Conservation (phyloP, 768 basidiomycete species). For the Pleurotus pulmonarius region DNA sequence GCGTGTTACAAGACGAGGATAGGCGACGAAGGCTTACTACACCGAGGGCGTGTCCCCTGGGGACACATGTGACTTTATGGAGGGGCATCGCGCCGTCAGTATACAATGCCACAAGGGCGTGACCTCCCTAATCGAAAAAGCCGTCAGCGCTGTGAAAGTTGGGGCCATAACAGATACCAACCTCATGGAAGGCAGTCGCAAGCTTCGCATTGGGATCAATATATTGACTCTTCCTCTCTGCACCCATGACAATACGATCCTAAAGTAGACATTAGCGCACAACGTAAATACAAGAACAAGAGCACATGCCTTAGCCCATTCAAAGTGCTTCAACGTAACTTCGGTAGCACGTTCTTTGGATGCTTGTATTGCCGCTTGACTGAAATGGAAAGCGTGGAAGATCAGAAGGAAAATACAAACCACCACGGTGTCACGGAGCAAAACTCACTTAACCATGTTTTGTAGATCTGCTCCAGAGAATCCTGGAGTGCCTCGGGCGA, state of each 20-base stretch:
- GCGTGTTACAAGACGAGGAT: neutral
- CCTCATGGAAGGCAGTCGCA: constrained; percentile 96
- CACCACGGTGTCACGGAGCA: neutral
- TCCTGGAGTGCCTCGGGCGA: constrained; percentile 92
- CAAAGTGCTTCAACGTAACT: constrained; percentile 81
- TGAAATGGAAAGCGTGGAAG: constrained; percentile 16
- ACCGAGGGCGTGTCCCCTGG: constrained; percentile 91
- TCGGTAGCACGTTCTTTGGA: constrained; percentile 74
- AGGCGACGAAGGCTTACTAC: constrained; percentile 47
- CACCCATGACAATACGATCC: constrained; percentile 97
- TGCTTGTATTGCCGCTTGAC: constrained; percentile 93
- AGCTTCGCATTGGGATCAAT: constrained; percentile 85
- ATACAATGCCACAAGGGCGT: constrained; percentile 91
- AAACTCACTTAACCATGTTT: constrained; percentile 88
- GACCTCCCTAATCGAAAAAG: constrained; percentile 61
- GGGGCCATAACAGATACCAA: constrained; percentile 27
- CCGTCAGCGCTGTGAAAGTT: constrained; percentile 3
- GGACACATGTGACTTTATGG: constrained; percentile 97
- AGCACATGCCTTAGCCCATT: constrained; percentile 86
- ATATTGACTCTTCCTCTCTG: constrained; percentile 86
- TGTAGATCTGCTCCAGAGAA: constrained; percentile 97
- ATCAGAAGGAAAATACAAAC: neutral
- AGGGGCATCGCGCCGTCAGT: constrained; percentile 95
- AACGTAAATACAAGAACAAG: neutral
- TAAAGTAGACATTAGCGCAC: constrained; percentile 18